Percentiles rank a stretch among this genome's conserved stretches.
These are phyloP conservation scores for Talaromyces ruber DNA, from an alignment of 495 filamentous ascomycete species.

Conservation along the genomic window DNA sequence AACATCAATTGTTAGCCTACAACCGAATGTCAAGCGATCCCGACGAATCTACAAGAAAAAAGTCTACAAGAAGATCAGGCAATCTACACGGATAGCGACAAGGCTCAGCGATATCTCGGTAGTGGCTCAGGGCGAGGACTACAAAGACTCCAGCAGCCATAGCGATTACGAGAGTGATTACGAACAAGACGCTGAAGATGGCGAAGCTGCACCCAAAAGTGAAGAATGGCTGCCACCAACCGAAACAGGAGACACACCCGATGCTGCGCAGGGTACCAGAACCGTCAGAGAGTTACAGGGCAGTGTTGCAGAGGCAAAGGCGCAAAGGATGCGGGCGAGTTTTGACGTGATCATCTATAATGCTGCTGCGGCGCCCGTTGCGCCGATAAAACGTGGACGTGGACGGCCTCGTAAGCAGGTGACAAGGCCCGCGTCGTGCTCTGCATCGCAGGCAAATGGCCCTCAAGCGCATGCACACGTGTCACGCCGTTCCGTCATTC, in stretches of 20 bases:
- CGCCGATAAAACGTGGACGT: constrained; percentile 9
- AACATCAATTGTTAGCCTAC: no score
- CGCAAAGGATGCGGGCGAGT: background rate
- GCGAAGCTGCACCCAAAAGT: background rate
- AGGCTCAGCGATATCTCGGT: background rate
- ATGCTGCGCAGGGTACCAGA: background rate
- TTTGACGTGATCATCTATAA: background rate
- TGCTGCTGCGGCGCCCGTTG: background rate
- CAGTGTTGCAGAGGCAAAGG: background rate
- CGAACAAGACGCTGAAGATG: background rate
- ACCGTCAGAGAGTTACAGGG: background rate
- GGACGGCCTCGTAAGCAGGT: constrained; percentile 7
- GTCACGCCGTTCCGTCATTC: constrained; percentile 12
- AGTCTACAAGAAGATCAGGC: background rate
- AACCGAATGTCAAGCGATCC: background rate
- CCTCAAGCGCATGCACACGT: background rate
- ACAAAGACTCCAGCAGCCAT: background rate
- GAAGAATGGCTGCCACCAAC: background rate
- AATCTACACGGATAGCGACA: background rate
- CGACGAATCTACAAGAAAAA: background rate
- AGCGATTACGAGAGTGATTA: background rate
- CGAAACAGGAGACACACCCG: background rate
- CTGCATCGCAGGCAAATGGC: background rate
- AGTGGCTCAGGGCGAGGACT: background rate
- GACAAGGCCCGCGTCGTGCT: background rate